Percentiles rank a stretch among this genome's conserved stretches.
Evolutionary conservation across 2,329 filamentous ascomycete species (phyloP).

Genomic region (Xenoacremonium recifei): DNA sequence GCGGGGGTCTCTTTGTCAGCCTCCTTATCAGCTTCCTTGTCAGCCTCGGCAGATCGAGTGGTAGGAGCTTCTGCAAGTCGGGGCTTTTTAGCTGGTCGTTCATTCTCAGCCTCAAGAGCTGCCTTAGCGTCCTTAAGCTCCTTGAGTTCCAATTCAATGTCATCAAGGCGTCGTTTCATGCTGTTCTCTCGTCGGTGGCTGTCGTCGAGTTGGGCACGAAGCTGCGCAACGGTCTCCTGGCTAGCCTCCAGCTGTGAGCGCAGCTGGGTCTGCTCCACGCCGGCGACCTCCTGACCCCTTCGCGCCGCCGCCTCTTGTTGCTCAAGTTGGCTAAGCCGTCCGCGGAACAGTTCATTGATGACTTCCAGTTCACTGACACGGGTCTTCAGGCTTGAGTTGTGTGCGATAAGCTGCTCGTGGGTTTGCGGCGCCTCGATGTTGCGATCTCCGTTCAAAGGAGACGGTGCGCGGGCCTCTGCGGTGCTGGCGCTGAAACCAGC

Average conservation of each 20-base stretch:
- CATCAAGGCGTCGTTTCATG: conserved; percentile 78
- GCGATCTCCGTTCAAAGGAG: conserved; percentile 57
- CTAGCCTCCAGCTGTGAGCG: conserved; percentile 53
- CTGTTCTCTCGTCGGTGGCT: conserved; percentile 76
- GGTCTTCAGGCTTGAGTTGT: conserved; percentile 88
- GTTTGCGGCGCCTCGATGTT: conserved; percentile 70
- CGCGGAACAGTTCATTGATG: conserved; percentile 82
- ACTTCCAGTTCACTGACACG: conserved; percentile 93
- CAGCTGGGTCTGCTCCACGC: conserved; percentile 55
- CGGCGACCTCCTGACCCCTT: conserved; percentile 56
- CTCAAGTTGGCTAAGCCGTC: conserved; percentile 76
- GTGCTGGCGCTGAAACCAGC: conserved; percentile 47
- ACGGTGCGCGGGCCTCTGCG: conserved; percentile 50
- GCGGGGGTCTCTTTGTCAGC: conserved; percentile 3
- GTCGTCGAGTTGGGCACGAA: conserved; percentile 69
- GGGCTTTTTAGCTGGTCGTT: conserved; percentile 28
- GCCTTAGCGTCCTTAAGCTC: conserved; percentile 19
- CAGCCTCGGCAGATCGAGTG: conserved; percentile 10
- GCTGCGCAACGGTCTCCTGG: conserved; percentile 38
- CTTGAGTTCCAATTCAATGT: conserved; percentile 64
- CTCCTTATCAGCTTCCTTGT: conserved; percentile 6
- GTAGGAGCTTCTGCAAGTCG: conserved; percentile 17
- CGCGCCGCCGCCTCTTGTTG: conserved; percentile 69
- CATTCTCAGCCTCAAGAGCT: conserved; percentile 12
- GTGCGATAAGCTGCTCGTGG: conserved; percentile 75